Conservation (phyloP, 75 land plant species). For the Sequoiadendron giganteum region DNA sequence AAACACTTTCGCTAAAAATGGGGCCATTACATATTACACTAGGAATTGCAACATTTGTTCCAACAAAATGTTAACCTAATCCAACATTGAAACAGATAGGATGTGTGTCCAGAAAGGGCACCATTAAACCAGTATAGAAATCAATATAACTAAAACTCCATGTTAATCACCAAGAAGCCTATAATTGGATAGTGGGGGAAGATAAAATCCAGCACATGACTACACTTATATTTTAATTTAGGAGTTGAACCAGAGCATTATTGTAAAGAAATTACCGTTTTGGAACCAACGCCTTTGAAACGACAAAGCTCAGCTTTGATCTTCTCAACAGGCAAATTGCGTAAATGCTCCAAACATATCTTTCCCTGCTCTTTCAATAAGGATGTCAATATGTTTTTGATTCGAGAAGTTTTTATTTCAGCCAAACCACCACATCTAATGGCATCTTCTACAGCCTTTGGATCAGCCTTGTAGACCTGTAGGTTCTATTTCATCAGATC, state of each 20-base stretch:
- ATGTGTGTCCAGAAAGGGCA: too few relatives aligned
- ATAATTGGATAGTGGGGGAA: neutral
- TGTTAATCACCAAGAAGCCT: too few relatives aligned
- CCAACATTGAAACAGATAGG: too few relatives aligned
- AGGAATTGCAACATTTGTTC: too few relatives aligned
- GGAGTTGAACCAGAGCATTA: neutral
- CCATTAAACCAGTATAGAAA: too few relatives aligned
- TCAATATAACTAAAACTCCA: too few relatives aligned
- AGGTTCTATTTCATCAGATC: neutral
- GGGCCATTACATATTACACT: too few relatives aligned
- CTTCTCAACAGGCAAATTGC: conserved; percentile 55
- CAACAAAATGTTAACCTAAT: too few relatives aligned
- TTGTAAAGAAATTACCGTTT: conserved; percentile 57
- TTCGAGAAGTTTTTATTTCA: conserved; percentile 66
- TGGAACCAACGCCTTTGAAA: conserved; percentile 90
- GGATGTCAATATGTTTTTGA: conserved; percentile 51
- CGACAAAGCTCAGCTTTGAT: conserved; percentile 71
- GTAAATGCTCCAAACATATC: conserved; percentile 72
- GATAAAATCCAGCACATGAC: neutral
- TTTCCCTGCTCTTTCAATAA: conserved; percentile 62
- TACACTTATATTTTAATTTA: neutral
- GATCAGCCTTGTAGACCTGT: conserved; percentile 73
- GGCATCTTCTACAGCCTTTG: conserved; percentile 62
- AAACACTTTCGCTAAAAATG: too few relatives aligned
- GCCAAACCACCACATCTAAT: conserved; percentile 91